Base-by-base conservation (phyloP, 2,329 filamentous ascomycete species). In the Dendryphion nanum region DNA sequence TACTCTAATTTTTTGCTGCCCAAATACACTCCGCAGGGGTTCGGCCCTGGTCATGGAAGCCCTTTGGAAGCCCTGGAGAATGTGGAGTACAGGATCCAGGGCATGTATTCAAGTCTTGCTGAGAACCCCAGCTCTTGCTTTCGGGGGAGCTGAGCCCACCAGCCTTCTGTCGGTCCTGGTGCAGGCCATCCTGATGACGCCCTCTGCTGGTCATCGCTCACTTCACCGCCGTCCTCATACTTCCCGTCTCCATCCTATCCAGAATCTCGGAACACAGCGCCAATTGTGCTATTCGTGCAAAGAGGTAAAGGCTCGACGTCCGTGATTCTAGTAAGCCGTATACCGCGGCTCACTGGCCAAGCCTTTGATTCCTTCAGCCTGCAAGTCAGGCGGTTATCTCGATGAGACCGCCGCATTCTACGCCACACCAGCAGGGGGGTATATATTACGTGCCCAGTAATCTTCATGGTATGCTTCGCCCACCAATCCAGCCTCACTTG, bases 1-100 rank as follows among this genome's bases (percentile, higher is more conserved):
- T 45, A 45, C 49, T 55, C 55, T 21, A 55, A 44, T 41, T 34
- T 37, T 45, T 48, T 45, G 47, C 49, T 50, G 51, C 56, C 46
- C 56, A 53, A 51, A 31, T 43, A 30, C 47, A 38, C 38, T 30
- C 39, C 32, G 40, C 41, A 50, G 35, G 47, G 35, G 20, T 38
- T 29, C 33, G 32, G 30, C 45, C 52, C 44, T 23, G 40, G 50
- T 43, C 41, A 41, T 42, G 35, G 41, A 50, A 58, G 46, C 39
- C 40, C 5, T 26, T 26, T 43, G 35, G 42, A 44, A 46, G 43
- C 39, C 30, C 16, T 52, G 28, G 46, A 57, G 53, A 42, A 31
- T 47, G 44, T 44, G 48, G 46, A 53, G 41, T 56, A 47, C 52
- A 51, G 41, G 40, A 33, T 15, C 23, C 23, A 26, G 10, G 23